Evolutionary conservation across 176 grass and related monocot genomes (phyloP).

Genomic region (Calamus simplicifolius): DNA sequence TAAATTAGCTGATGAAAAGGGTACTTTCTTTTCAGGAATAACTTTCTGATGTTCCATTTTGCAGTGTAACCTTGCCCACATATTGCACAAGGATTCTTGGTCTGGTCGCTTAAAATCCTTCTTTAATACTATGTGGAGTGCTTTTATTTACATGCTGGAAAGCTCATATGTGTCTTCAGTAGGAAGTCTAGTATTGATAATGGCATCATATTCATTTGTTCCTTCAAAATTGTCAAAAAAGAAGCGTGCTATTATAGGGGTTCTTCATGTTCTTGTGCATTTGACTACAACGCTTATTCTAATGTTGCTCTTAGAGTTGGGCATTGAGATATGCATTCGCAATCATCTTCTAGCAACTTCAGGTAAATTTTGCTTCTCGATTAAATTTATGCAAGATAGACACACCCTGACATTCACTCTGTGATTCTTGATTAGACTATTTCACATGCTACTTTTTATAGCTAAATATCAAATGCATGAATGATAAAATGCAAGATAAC

Average conservation of each 20-base stretch:
- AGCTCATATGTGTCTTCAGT: constrained; percentile 65
- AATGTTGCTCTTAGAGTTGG: constrained; percentile 93
- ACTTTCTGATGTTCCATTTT: constrained; percentile 21
- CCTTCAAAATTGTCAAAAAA: constrained; percentile 82
- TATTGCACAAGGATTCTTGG: constrained; percentile 72
- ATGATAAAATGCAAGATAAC: no score
- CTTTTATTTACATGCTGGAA: constrained; percentile 80
- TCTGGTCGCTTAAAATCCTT: constrained; percentile 63
- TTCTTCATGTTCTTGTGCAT: constrained; percentile 86
- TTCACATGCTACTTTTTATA: no score
- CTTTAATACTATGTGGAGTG: constrained; percentile 72
- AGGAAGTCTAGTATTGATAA: constrained; percentile 47
- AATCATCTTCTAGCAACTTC: constrained; percentile 92
- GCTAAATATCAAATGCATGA: no score
- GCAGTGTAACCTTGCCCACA: constrained; percentile 69
- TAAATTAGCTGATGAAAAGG: no score
- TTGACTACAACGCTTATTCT: constrained; percentile 69
- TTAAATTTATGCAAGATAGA: neutral
- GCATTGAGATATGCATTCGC: constrained; percentile 89
- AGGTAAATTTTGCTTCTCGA: constrained; percentile 29
- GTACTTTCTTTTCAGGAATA: neutral
- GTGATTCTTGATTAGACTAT: no score
- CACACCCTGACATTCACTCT: no score
- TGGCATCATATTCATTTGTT: constrained; percentile 91
- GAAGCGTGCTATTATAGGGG: constrained; percentile 66